These are phyloP conservation scores for Podospora appendiculata DNA, from an alignment of 495 filamentous ascomycete species.

Conservation along the genomic window DNA sequence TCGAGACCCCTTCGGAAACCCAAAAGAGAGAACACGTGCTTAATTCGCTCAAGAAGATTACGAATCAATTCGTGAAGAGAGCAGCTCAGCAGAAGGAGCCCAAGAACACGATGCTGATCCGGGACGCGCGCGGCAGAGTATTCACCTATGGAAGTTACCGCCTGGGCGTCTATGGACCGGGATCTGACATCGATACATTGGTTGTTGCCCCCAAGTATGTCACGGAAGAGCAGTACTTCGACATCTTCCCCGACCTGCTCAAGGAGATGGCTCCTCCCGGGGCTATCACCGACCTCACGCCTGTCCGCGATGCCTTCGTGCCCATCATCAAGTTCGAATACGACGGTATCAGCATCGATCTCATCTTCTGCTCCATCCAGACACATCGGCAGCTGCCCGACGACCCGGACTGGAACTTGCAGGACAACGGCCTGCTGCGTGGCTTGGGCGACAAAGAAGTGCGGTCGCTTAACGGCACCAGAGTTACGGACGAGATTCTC, in stretches of 20 bases:
- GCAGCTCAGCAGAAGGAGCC: constrained; percentile 68
- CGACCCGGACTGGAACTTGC: constrained; percentile 56
- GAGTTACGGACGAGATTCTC: constrained; percentile 88
- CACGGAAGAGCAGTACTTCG: constrained; percentile 80
- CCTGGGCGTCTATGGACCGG: constrained; percentile 88
- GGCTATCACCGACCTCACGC: constrained; percentile 76
- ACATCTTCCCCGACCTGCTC: constrained; percentile 71
- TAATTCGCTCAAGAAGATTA: constrained; percentile 63
- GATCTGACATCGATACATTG: constrained; percentile 96
- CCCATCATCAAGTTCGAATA: constrained; percentile 95
- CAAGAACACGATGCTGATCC: constrained; percentile 64
- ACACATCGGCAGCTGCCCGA: constrained; percentile 60
- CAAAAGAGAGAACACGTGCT: constrained; percentile 56
- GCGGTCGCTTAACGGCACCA: constrained; percentile 83
- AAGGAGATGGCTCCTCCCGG: constrained; percentile 62
- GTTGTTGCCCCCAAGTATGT: constrained; percentile 86
- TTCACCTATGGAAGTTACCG: constrained; percentile 94
- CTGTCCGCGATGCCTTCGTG: constrained; percentile 82
- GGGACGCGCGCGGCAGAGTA: constrained; percentile 78
- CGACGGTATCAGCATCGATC: constrained; percentile 83
- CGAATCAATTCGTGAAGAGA: constrained; percentile 73
- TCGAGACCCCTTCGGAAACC: constrained; percentile 73
- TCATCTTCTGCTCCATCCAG: constrained; percentile 80
- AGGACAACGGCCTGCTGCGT: constrained; percentile 74
- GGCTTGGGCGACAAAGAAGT: constrained; percentile 81